phyloP scores from a whole-genome alignment of 202 grass and related monocot genomes.

The Dendrocalamus latiflorus region DNA sequence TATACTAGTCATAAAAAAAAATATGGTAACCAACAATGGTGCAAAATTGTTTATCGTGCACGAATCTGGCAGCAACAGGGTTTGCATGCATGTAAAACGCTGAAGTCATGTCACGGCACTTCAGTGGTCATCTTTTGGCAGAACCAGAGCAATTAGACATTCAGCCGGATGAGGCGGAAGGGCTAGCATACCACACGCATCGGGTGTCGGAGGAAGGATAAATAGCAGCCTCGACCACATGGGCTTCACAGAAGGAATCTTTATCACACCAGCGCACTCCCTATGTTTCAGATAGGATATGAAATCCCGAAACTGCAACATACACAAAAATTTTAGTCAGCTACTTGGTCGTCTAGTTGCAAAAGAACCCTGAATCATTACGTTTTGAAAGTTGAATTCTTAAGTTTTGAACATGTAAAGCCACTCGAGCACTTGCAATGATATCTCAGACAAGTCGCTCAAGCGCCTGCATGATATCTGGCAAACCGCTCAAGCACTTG shows the following conservation, averaged over 20 bases:
- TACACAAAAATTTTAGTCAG: not conserved
- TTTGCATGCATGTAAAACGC: not conserved
- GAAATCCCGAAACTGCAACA: conserved; percentile 81
- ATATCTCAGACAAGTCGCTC: too few species aligned
- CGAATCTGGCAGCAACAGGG: not conserved
- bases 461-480: not conserved
- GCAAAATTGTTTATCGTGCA: conserved; percentile 5
- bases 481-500: too few species aligned
- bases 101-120: conserved; percentile 1
- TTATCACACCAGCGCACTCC: conserved; percentile 91
- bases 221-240: conserved; percentile 87
- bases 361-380: not conserved
- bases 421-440: not conserved
- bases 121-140: conserved; percentile 71
- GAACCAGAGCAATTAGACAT: conserved; percentile 60
- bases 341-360: not conserved
- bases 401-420: not conserved
- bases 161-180: conserved; percentile 56
- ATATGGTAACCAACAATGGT: not conserved
- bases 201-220: conserved; percentile 63
- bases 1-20: not conserved
- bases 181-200: conserved; percentile 49
- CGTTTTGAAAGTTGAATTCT: not conserved
- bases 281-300: conserved; percentile 84
- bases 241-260: conserved; percentile 57